Base-by-base conservation (phyloP, 805 yeast species). In the Kodamaea lidongshanica region DNA sequence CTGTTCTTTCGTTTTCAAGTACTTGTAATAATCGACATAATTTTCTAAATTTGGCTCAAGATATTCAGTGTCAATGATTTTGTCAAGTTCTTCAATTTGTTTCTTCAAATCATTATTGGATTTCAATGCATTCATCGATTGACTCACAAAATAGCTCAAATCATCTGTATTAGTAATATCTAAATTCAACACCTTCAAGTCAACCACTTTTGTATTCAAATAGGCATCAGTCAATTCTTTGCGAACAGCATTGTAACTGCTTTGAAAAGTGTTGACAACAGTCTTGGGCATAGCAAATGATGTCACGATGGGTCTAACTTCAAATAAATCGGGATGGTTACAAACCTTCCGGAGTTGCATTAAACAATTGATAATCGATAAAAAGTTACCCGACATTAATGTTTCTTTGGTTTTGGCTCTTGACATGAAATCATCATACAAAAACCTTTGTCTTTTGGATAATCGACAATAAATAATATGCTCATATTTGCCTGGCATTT, bases 301-400 rank as follows among this genome's bases (percentile, higher is more conserved):
- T 0, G 98, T 92, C 23, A 84, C 72, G 41, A 92, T 84, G 1
- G 97, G 97, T 36, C 98, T 68, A 5, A 88, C 96, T 53, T 92
- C 98, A 58, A 92, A 94, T 37, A 92, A 60, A 59, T 92, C 96
- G 1, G 97, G 97, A 57, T 89, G 98, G 53, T 89, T 89, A 61
- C 98, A 89, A 28, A 92, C 97, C 56, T 92, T 92, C 48, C 99
- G 74, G 46, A 92, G 64, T 55, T 92, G 99, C 99, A 92, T 92
- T 60, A 92, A 69, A 65, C 97, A 92, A 48, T 94, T 92, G 46
- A 92, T 88, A 48, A 92, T 92, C 10, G 96, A 85, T 55, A 92
- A 65, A 48, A 88, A 92, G 49, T 92, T 92, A 4, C 98, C 97
- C 17, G 94, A 83, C 1, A 89, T 89, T 38, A 92, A 66, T 3